Evolutionary conservation across 2,329 filamentous ascomycete species (phyloP).

Genomic region (Fusarium udum): DNA sequence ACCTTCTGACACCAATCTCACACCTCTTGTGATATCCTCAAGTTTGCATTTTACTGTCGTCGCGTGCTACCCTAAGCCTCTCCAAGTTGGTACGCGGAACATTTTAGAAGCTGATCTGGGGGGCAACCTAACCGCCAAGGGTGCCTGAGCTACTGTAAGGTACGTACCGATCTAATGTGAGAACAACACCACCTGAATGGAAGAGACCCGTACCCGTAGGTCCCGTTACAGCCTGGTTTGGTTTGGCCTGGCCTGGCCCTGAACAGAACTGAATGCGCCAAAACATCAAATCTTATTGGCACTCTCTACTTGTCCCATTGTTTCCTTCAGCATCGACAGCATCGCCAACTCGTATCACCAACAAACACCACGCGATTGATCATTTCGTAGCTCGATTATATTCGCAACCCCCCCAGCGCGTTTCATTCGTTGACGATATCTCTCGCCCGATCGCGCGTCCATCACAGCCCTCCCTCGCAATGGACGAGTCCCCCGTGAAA

Average conservation of each 20-base stretch:
- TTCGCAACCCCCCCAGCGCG: neutral
- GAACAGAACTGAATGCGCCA: constrained; percentile 17
- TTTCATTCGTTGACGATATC: constrained; percentile 4
- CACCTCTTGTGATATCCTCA: neutral
- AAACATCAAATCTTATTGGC: constrained; percentile 25
- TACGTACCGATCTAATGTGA: constrained; percentile 29
- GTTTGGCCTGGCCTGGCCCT: neutral
- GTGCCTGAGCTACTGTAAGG: constrained; percentile 30
- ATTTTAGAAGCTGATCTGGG: neutral
- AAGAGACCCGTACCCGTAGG: neutral
- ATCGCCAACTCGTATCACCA: constrained; percentile 25
- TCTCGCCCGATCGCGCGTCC: constrained; percentile 10
- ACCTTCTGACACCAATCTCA: neutral
- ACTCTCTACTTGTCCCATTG: constrained; percentile 20
- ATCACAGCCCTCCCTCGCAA: constrained; percentile 28
- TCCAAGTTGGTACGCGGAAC: neutral
- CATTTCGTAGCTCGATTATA: neutral
- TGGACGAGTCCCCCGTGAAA: constrained; percentile 52
- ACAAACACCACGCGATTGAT: constrained; percentile 13
- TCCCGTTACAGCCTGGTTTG: neutral
- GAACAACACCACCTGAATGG: constrained; percentile 30
- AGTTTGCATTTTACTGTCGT: neutral
- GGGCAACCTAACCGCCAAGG: neutral
- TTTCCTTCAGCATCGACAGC: constrained; percentile 12
- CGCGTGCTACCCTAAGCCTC: neutral